These are phyloP conservation scores for Perkinsus olseni DNA, from an alignment of 169 alveolate genomes.

Conservation along the genomic window DNA sequence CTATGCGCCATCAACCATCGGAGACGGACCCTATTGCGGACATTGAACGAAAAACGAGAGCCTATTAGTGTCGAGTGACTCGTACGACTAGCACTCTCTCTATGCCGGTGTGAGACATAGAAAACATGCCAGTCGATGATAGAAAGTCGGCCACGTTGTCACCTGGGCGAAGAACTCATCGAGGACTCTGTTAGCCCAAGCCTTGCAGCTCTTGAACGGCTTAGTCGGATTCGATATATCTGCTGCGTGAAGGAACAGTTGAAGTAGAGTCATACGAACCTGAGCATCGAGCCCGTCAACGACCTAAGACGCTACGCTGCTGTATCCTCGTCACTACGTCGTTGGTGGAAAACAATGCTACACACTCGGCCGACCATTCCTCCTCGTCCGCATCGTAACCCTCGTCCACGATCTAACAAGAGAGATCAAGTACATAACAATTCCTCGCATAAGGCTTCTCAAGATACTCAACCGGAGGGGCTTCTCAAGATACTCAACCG, in stretches of 20 bases:
- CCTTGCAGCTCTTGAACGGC: slow-evolving; percentile 51
- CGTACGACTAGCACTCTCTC: no score
- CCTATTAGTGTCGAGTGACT: no score
- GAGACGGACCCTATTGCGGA: no score
- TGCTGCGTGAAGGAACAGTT: slow-evolving; percentile 60
- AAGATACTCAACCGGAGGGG: no score
- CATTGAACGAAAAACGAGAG: no score
- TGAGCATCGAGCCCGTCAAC: neutral
- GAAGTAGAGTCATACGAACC: slow-evolving; percentile 7
- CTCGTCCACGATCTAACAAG: neutral
- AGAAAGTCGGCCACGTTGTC: no score
- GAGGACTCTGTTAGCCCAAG: slow-evolving; percentile 59
- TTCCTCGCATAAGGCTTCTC: no score
- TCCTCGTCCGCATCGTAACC: neutral
- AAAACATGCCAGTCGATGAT: no score
- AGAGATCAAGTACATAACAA: no score
- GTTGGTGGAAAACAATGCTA: neutral
- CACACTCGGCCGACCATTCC: neutral
- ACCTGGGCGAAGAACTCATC: slow-evolving; percentile 51
- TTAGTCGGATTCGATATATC: slow-evolving; percentile 67
- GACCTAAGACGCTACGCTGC: neutral
- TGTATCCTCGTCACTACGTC: neutral
- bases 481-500: no score
- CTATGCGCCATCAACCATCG: neutral
- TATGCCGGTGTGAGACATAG: no score